Percentiles rank a stretch among this genome's conserved stretches.
Conservation (phyloP, 2,329 filamentous ascomycete species). For the Exophiala mesophila region DNA sequence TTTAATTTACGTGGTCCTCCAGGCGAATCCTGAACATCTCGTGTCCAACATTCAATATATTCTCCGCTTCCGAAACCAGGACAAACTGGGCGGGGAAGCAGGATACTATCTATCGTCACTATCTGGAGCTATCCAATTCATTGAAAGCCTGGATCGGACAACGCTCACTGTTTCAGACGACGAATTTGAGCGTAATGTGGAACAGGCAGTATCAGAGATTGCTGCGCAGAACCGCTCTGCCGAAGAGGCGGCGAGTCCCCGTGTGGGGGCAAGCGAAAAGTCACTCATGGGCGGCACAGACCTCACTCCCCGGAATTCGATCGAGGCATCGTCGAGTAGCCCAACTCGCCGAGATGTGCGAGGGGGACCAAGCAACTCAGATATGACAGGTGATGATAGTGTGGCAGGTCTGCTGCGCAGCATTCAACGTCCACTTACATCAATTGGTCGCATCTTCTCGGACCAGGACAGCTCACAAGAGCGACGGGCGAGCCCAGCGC, state of each 20-base stretch:
- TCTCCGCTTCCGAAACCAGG: constrained; percentile 90
- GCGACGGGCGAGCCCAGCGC: constrained; percentile 21
- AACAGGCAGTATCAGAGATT: constrained; percentile 90
- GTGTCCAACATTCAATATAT: constrained; percentile 99
- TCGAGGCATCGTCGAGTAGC: constrained; percentile 51
- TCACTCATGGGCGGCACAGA: constrained; percentile 50
- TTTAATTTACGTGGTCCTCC: constrained; percentile 90
- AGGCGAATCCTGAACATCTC: constrained; percentile 89
- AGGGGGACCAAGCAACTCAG: constrained; percentile 39
- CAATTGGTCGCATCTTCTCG: constrained; percentile 91
- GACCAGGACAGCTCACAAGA: constrained; percentile 52
- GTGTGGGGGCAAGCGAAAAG: constrained; percentile 39
- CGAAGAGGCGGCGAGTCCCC: constrained; percentile 36
- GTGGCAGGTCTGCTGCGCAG: constrained; percentile 81
- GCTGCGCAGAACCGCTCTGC: constrained; percentile 75
- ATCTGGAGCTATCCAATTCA: constrained; percentile 82
- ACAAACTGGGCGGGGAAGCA: constrained; percentile 94
- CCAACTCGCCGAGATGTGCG: constrained; percentile 34
- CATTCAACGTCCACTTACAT: constrained; percentile 84
- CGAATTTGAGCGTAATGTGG: constrained; percentile 94
- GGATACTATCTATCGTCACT: constrained; percentile 96
- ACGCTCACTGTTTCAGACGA: constrained; percentile 89
- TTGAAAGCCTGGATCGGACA: constrained; percentile 92
- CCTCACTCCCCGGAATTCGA: constrained; percentile 55
- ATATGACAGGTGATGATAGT: constrained; percentile 65